These are phyloP conservation scores for Kwoniella sp. DNA, from an alignment of 768 basidiomycete species.

Conservation along the genomic window DNA sequence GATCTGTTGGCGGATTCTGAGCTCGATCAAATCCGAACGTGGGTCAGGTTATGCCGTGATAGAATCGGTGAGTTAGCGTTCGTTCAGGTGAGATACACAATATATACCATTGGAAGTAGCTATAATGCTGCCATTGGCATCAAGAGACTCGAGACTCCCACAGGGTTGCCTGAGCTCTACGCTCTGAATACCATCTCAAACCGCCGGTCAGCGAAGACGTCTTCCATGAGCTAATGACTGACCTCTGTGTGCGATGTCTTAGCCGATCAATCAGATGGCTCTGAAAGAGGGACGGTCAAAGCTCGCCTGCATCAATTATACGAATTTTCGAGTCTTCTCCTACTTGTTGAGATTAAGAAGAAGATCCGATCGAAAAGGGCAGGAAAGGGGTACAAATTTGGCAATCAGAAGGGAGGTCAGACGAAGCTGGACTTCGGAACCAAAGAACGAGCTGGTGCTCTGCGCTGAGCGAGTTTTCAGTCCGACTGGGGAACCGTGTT, in stretches of 20 bases:
- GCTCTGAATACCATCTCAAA: too few relatives aligned
- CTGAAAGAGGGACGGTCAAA: slow-evolving; percentile 25
- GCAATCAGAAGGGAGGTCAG: background rate
- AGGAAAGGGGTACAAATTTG: slow-evolving; percentile 17
- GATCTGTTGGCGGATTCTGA: slow-evolving; percentile 19
- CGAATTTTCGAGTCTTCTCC: slow-evolving; percentile 15
- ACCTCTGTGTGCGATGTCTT: background rate
- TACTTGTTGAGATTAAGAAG: slow-evolving; percentile 18
- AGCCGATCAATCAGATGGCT: slow-evolving; percentile 17
- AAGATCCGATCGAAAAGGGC: slow-evolving; percentile 10
- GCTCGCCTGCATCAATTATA: slow-evolving; percentile 27
- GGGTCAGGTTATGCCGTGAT: slow-evolving; percentile 6
- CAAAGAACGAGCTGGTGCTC: too few relatives aligned
- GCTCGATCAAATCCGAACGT: slow-evolving; percentile 8
- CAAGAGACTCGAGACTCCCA: too few relatives aligned
- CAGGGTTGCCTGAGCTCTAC: too few relatives aligned
- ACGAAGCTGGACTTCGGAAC: background rate
- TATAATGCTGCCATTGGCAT: too few relatives aligned
- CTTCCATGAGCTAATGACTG: too few relatives aligned
- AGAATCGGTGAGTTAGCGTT: slow-evolving; percentile 31
- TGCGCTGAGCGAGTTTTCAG: too few relatives aligned
- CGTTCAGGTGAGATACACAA: background rate
- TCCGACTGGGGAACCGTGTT: too few relatives aligned
- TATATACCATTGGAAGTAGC: background rate
- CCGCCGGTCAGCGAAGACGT: too few relatives aligned